phyloP scores from a whole-genome alignment of 345 rosid species.

The Clausena lansium region DNA sequence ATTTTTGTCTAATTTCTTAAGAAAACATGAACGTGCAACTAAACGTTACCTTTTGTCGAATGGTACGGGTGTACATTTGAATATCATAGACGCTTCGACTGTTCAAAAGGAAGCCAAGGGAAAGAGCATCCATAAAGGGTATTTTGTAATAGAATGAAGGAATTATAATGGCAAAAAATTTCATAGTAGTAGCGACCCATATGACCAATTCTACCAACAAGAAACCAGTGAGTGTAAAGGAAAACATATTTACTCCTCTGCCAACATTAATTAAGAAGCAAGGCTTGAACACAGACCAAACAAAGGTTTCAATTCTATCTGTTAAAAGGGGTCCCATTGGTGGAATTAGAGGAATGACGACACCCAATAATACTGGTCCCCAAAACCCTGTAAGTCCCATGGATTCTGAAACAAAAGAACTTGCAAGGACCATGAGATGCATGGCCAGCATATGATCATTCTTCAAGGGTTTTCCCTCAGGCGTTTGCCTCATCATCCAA shows the following conservation, averaged over 20 bases:
- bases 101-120: constrained; percentile 35
- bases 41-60: not conserved
- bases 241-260: constrained; percentile 15
- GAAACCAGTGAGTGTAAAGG: not conserved
- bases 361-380: constrained; percentile 33
- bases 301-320: constrained; percentile 34
- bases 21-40: not conserved
- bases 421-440: not conserved
- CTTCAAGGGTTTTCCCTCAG: constrained; percentile 39
- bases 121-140: constrained; percentile 37
- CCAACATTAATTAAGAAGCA: constrained; percentile 33
- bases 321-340: constrained; percentile 32
- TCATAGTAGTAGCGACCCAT: constrained; percentile 9
- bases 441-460: constrained; percentile 20
- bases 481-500: constrained; percentile 41
- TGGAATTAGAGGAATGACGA: constrained; percentile 29
- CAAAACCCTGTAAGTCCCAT: constrained; percentile 23
- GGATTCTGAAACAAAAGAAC: constrained; percentile 24
- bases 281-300: constrained; percentile 30
- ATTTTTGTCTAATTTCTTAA: no score
- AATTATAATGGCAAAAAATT: constrained; percentile 17
- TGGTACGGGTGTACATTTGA: constrained; percentile 26
- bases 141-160: constrained; percentile 29
- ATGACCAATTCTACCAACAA: constrained; percentile 13
- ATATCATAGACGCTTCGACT: constrained; percentile 39